phyloP scores from a whole-genome alignment of 352 stramenopile species.

The Pilasporangium apinafurcum region DNA sequence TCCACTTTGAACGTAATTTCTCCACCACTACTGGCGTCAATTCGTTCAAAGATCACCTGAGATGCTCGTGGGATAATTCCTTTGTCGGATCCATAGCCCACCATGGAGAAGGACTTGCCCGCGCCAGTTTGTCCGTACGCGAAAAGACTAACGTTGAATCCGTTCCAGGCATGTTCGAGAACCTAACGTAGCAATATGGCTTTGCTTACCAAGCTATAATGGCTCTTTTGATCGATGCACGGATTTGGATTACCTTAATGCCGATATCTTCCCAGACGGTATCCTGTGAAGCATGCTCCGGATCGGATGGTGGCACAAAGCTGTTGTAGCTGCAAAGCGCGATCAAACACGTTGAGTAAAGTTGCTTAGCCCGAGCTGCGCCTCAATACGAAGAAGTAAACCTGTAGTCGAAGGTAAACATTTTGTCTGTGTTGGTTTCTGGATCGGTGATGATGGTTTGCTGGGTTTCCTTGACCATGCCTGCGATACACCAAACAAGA shows the following conservation, averaged over 20 bases:
- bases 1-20: constrained; percentile 79
- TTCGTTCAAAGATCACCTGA: constrained; percentile 80
- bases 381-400: constrained; percentile 1
- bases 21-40: constrained; percentile 33
- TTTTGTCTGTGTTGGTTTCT: constrained; percentile 65
- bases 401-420: constrained; percentile 88
- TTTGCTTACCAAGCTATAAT: no score
- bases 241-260: constrained; percentile 34
- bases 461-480: constrained; percentile 74
- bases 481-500: constrained; percentile 8
- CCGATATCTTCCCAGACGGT: constrained; percentile 86
- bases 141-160: constrained; percentile 87
- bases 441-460: constrained; percentile 83
- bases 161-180: constrained; percentile 86
- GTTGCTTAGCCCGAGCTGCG: not conserved
- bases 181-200: no score
- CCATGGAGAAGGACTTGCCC: constrained; percentile 86
- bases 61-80: constrained; percentile 82
- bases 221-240: not conserved
- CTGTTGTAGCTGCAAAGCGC: constrained; percentile 78
- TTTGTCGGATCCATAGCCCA: constrained; percentile 74
- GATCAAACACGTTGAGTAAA: not conserved
- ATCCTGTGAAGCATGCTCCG: constrained; percentile 65
- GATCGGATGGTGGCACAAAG: constrained; percentile 46
- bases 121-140: constrained; percentile 84